Evolutionary conservation across 192 early-diverging fungal species (phyloP).

Genomic region (Spizellomyces sp.): DNA sequence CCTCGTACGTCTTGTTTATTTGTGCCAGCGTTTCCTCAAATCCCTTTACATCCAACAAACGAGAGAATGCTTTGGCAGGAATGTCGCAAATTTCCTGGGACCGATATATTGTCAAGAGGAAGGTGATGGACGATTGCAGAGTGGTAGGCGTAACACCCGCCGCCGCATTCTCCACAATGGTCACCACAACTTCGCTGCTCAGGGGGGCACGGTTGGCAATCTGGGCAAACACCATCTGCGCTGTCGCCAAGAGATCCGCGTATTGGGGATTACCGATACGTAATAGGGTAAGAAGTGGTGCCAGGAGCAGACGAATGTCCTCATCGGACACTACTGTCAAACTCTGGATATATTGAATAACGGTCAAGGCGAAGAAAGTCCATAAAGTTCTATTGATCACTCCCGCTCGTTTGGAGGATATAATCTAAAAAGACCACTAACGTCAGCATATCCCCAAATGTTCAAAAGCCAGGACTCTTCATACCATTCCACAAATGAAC

Average conservation of each 20-base stretch:
- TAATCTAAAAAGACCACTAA: conserved; percentile 36
- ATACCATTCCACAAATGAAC: conserved; percentile 76
- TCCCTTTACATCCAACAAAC: not conserved
- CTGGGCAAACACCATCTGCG: conserved; percentile 72
- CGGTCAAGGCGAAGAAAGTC: conserved; percentile 68
- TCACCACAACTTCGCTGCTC: conserved; percentile 42
- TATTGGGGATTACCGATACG: conserved; percentile 46
- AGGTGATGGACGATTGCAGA: conserved; percentile 24
- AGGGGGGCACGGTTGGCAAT: conserved; percentile 56
- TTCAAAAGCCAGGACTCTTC: conserved; percentile 20
- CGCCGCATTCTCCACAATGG: conserved; percentile 50
- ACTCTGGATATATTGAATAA: conserved; percentile 59
- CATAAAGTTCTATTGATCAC: conserved; percentile 56
- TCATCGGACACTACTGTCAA: conserved; percentile 55
- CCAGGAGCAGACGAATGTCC: conserved; percentile 58
- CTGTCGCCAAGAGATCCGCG: conserved; percentile 41
- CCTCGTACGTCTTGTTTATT: conserved; percentile 15
- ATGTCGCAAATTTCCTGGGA: conserved; percentile 18
- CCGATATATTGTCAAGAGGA: conserved; percentile 29
- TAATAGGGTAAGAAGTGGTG: conserved; percentile 53
- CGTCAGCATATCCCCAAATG: too few relatives aligned
- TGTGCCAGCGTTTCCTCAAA: conserved; percentile 1
- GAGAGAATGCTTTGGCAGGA: conserved; percentile 3
- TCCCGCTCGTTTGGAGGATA: conserved; percentile 5
- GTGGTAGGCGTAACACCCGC: conserved; percentile 23